Base-by-base conservation (phyloP, 1,284 basidiomycete genomes). In the Malassezia arunalokei region DNA sequence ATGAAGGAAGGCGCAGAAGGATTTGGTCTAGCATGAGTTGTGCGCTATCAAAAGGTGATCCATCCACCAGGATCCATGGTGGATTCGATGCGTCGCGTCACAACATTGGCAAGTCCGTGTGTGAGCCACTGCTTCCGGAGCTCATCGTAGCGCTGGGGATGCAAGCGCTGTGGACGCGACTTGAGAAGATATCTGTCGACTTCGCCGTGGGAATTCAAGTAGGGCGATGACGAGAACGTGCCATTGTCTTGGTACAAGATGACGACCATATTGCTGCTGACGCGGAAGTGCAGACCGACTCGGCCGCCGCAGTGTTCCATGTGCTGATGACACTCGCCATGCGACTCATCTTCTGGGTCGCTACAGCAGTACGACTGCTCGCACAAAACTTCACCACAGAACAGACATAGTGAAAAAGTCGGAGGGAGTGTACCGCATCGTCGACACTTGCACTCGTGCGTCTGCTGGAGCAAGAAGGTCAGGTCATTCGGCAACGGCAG, bases 161-260 rank as follows among this genome's bases (percentile, higher is more conserved):
- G 89, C 20, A 98, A 75, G 70, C 82, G 88, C 72, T 96, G 91
- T 43, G 89, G 80, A 46, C 88, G 81, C 5, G 89, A 87, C 79
- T 68, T 73, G 86, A 88, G 82, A 82, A 95, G 86, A 0, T 86
- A 87, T 14, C 86, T 78, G 73, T 98, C 94, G 4, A 89, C 81
- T 72, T 98, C 92, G 0, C 94, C 94, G 60, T 98, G 92, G 4
- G 82, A 81, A 64, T 99, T 94, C 39, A 98, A 79, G 69, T 95
- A 98, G 0, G 94, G 91, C 41, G 90, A 87, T 20, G 83, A 81
- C 1, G 81, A 80, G 74, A 94, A 96, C 3, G 86, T 82, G 8
- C 92, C 94, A 51, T 85, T 88, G 55, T 83, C 84, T 28, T 84
- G 83, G 66, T 90, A 91, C 5, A 98, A 79, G 70, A 89, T 90